phyloP scores from a whole-genome alignment of 768 basidiomycete genomes.

The Serendipita indica region DNA sequence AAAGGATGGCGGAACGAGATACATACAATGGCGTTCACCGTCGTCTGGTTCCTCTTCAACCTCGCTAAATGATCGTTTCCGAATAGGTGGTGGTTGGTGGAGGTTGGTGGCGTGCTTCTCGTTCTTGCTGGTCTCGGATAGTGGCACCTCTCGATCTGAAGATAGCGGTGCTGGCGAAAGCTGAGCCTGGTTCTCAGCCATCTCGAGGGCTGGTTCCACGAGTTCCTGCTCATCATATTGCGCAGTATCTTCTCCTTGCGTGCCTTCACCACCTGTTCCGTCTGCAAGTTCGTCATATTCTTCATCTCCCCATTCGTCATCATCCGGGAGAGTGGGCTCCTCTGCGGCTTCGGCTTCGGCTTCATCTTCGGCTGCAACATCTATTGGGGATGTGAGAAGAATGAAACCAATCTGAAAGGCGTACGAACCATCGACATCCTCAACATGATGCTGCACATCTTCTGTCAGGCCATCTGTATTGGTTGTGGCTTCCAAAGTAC shows the following conservation, averaged over 20 bases:
- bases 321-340: slow-evolving; percentile 11
- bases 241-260: slow-evolving; percentile 9
- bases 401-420: not conserved
- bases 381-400: not conserved
- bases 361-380: not conserved
- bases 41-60: slow-evolving; percentile 5
- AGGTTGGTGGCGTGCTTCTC: not conserved
- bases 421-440: too few relatives aligned
- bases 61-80: slow-evolving; percentile 7
- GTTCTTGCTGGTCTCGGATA: not conserved
- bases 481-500: too few relatives aligned
- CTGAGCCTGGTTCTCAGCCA: too few relatives aligned
- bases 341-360: not conserved
- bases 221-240: too few relatives aligned
- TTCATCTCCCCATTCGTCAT: slow-evolving; percentile 12
- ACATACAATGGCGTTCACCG: not conserved
- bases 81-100: not conserved
- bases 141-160: not conserved
- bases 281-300: slow-evolving; percentile 11
- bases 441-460: too few relatives aligned
- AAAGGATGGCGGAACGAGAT: not conserved
- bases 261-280: slow-evolving; percentile 11
- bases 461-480: too few relatives aligned
- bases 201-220: too few relatives aligned
- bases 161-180: too few relatives aligned